A percentile compares a stretch with the other conserved stretches of the same genome.
phyloP scores from a whole-genome alignment of 2,329 filamentous ascomycete species.

The Calonectria leucothoes region DNA sequence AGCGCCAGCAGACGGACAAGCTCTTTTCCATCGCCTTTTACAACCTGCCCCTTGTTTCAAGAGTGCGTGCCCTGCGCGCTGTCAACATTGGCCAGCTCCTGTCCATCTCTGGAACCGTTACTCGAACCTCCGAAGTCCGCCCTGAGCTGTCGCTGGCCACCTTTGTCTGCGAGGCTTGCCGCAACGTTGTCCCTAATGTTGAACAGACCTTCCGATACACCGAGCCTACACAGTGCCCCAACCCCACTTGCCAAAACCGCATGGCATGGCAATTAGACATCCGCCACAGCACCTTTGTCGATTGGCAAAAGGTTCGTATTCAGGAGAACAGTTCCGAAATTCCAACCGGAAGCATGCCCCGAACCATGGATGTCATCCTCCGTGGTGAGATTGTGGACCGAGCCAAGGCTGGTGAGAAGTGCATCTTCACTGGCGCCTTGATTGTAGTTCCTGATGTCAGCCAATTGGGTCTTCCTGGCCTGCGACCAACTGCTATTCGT shows the following conservation, averaged over 20 bases:
- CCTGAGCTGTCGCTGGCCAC: slow-evolving; percentile 93
- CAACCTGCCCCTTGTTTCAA: slow-evolving; percentile 88
- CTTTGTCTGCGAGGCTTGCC: slow-evolving; percentile 91
- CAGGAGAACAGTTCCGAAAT: slow-evolving; percentile 99
- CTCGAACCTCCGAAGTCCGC: slow-evolving; percentile 94
- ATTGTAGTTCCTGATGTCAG: slow-evolving; percentile 98
- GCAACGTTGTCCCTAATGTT: slow-evolving; percentile 85
- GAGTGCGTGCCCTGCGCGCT: slow-evolving; percentile 87
- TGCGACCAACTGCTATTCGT: slow-evolving; percentile 83
- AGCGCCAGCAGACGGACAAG: slow-evolving; percentile 97
- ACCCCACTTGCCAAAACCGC: slow-evolving; percentile 86
- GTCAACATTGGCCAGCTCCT: slow-evolving; percentile 91
- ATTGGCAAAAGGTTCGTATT: slow-evolving; percentile 98
- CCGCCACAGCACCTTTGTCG: slow-evolving; percentile 94
- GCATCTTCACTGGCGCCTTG: slow-evolving; percentile 94
- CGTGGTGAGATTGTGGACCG: slow-evolving; percentile 97
- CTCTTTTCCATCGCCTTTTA: slow-evolving; percentile 94
- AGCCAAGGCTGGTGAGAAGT: slow-evolving; percentile 97
- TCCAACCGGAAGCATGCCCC: slow-evolving; percentile 97
- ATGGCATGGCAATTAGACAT: slow-evolving; percentile 97
- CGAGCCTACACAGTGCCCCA: slow-evolving; percentile 95
- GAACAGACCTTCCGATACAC: slow-evolving; percentile 99
- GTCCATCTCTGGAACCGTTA: slow-evolving; percentile 97
- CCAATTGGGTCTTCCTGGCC: slow-evolving; percentile 89
- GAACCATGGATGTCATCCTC: slow-evolving; percentile 96